Conservation (phyloP, 441 rosid species). For the Pelargonium cotyledonis region DNA sequence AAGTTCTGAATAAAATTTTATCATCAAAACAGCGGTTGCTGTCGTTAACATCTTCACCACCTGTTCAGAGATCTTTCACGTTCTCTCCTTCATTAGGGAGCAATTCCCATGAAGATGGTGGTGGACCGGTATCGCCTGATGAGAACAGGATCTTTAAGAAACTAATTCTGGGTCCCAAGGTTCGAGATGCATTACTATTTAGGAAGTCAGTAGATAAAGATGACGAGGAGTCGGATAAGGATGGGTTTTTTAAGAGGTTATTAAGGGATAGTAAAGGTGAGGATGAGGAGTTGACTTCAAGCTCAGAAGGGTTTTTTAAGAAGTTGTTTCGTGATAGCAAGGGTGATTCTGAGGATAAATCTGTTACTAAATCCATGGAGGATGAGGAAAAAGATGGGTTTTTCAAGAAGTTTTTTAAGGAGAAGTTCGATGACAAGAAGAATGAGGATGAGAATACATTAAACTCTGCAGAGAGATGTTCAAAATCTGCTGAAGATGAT, state of each 20-base stretch:
- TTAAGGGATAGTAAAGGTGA: slow-evolving; percentile 65
- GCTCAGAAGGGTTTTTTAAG: slow-evolving; percentile 89
- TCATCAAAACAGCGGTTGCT: slow-evolving; percentile 85
- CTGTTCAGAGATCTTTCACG: slow-evolving; percentile 55
- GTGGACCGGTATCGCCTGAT: slow-evolving; percentile 48
- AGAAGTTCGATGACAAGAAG: slow-evolving; percentile 70
- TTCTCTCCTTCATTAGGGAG: slow-evolving; percentile 60
- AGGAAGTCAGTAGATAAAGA: slow-evolving; percentile 93
- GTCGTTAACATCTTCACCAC: slow-evolving; percentile 77
- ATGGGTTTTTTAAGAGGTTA: slow-evolving; percentile 83
- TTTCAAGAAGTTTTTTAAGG: slow-evolving; percentile 72
- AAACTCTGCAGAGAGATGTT: slow-evolving; percentile 46
- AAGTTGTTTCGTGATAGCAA: slow-evolving; percentile 62
- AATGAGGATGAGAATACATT: slow-evolving; percentile 33
- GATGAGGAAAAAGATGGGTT: slow-evolving; percentile 89
- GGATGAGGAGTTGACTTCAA: slow-evolving; percentile 62
- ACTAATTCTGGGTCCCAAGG: slow-evolving; percentile 85
- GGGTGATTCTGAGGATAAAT: slow-evolving; percentile 54
- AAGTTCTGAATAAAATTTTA: slow-evolving; percentile 66
- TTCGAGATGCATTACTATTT: slow-evolving; percentile 85
- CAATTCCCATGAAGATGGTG: slow-evolving; percentile 57
- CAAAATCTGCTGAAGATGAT: slow-evolving; percentile 72
- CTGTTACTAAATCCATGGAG: slow-evolving; percentile 50
- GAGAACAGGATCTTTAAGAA: slow-evolving; percentile 84
- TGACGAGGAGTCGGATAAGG: slow-evolving; percentile 82